Percentiles rank a stretch among this genome's conserved stretches.
Conservation (phyloP, 768 basidiomycete species). For the Boletus subcaerulescens region DNA sequence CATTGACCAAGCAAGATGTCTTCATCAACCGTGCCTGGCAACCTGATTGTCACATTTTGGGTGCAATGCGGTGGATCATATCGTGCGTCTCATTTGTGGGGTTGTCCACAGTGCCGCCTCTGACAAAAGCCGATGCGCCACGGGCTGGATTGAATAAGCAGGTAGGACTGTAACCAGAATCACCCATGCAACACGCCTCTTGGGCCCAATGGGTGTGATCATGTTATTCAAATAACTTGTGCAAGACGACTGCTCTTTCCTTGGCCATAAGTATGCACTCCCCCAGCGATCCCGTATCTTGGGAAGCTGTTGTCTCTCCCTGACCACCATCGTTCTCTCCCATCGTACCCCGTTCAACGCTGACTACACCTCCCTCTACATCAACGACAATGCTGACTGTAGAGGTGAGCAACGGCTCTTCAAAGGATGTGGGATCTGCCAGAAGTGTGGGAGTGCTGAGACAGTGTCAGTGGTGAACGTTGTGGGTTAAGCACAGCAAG, state of each 20-base stretch:
- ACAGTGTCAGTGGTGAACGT: neutral
- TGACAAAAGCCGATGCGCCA: neutral
- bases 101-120: neutral
- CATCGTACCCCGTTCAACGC: conserved; percentile 22
- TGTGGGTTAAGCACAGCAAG: neutral
- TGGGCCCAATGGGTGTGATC: neutral
- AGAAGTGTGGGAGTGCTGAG: conserved; percentile 49
- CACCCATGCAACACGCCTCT: neutral
- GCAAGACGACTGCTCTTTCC: conserved; percentile 21
- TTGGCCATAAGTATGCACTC: conserved; percentile 19
- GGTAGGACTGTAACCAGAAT: neutral
- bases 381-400: conserved; percentile 62
- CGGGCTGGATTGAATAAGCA: neutral
- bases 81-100: neutral
- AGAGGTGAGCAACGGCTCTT: conserved; percentile 81
- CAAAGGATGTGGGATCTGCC: conserved; percentile 86
- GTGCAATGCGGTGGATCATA: neutral
- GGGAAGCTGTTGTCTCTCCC: neutral
- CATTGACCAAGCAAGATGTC: neutral
- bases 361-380: conserved; percentile 24
- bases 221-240: conserved; percentile 21
- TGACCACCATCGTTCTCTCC: conserved; percentile 21
- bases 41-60: neutral
- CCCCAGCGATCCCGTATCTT: conserved; percentile 11
- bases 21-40: neutral